A percentile compares a stretch with the other conserved stretches of the same genome.
These are phyloP conservation scores for Strobilomyces confusus DNA, from an alignment of 768 basidiomycete species.

Conservation along the genomic window DNA sequence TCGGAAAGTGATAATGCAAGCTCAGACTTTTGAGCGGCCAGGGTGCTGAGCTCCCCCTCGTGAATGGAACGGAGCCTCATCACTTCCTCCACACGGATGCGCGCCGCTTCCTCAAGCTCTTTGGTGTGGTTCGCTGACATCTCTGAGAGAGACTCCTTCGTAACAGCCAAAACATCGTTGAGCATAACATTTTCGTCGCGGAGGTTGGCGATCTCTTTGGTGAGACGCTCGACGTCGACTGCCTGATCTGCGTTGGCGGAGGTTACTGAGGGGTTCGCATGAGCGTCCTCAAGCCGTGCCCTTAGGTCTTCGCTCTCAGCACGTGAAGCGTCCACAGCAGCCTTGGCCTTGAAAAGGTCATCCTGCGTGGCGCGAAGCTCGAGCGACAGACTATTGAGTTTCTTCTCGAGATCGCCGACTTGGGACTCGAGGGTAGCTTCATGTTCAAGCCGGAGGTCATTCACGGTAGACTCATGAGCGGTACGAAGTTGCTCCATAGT, in stretches of 20 bases:
- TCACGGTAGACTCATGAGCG: slow-evolving; percentile 57
- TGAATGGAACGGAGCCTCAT: slow-evolving; percentile 56
- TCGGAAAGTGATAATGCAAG: slow-evolving; percentile 63
- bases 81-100: slow-evolving; percentile 65
- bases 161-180: slow-evolving; percentile 62
- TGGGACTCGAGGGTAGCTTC: slow-evolving; percentile 55
- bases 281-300: slow-evolving; percentile 62
- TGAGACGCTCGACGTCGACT: slow-evolving; percentile 52
- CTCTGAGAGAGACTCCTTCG: slow-evolving; percentile 66
- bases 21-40: slow-evolving; percentile 60
- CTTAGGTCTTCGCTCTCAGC: slow-evolving; percentile 55
- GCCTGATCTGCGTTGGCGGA: slow-evolving; percentile 46
- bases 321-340: slow-evolving; percentile 46
- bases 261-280: slow-evolving; percentile 39
- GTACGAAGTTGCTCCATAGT: slow-evolving; percentile 67
- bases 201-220: slow-evolving; percentile 53
- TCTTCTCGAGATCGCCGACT: slow-evolving; percentile 56
- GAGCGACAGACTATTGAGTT: slow-evolving; percentile 54
- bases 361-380: slow-evolving; percentile 85
- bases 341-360: slow-evolving; percentile 74
- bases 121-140: slow-evolving; percentile 64
- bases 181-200: slow-evolving; percentile 67
- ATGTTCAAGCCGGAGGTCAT: slow-evolving; percentile 63
- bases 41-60: slow-evolving; percentile 53
- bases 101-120: slow-evolving; percentile 76